Percentiles rank a stretch among this genome's conserved stretches.
Evolutionary conservation across 2,329 filamentous ascomycete genomes (phyloP).

Genomic region (Leptographium galeiforme): DNA sequence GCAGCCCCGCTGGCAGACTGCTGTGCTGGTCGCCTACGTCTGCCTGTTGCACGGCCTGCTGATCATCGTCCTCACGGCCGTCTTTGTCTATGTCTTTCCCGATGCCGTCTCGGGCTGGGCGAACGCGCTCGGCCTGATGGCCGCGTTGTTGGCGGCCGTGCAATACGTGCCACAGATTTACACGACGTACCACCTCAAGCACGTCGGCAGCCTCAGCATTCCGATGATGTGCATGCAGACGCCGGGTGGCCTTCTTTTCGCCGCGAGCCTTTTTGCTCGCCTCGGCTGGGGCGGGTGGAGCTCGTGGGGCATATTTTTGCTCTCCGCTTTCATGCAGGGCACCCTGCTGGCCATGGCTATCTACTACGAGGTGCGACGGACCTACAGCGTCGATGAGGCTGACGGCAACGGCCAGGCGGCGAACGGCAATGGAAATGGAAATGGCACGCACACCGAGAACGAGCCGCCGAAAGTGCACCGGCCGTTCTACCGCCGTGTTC

Average conservation of each 20-base stretch:
- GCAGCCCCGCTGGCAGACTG: conserved; percentile 61
- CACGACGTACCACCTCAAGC: conserved; percentile 74
- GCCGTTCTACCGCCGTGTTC: conserved; percentile 24
- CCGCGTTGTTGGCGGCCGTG: conserved; percentile 64
- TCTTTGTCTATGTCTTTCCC: conserved; percentile 52
- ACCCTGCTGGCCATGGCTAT: conserved; percentile 67
- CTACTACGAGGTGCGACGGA: conserved; percentile 49
- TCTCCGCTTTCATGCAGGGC: conserved; percentile 79
- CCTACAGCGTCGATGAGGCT: not conserved
- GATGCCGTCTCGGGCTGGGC: conserved; percentile 63
- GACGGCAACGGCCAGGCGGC: conserved; percentile 9
- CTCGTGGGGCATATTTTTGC: conserved; percentile 81
- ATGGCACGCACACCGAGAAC: not conserved
- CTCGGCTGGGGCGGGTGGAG: conserved; percentile 82
- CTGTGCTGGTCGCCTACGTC: conserved; percentile 57
- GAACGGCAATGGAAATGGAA: not conserved
- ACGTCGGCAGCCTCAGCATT: conserved; percentile 83
- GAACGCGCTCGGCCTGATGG: conserved; percentile 68
- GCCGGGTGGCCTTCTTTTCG: conserved; percentile 82
- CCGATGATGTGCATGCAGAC: conserved; percentile 99
- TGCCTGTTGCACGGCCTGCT: conserved; percentile 67
- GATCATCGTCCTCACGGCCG: conserved; percentile 52
- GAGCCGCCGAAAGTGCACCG: conserved; percentile 17
- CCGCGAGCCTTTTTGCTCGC: conserved; percentile 65
- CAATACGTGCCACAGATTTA: conserved; percentile 95